A percentile compares a stretch with the other conserved stretches of the same genome.
These are phyloP conservation scores for Parasitella parasitica DNA, from an alignment of 371 early-diverging fungal genomes.

Conservation along the genomic window DNA sequence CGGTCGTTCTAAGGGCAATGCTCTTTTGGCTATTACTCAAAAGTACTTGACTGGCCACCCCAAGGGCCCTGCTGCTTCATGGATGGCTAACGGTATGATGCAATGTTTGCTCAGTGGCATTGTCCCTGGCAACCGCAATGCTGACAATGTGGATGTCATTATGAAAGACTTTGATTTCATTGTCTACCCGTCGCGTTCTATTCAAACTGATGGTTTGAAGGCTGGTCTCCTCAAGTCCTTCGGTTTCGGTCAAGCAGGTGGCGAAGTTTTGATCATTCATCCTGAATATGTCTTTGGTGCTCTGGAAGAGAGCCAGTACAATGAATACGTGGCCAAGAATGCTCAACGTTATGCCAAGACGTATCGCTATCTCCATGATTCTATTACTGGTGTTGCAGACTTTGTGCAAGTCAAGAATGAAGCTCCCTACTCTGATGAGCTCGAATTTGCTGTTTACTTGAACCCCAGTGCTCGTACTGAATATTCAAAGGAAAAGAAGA, in stretches of 20 bases:
- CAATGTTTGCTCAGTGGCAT: constrained; percentile 88
- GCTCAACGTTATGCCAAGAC: constrained; percentile 77
- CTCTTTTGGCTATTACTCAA: constrained; percentile 84
- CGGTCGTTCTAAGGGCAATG: constrained; percentile 88
- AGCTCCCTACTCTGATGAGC: constrained; percentile 87
- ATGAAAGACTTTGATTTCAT: constrained; percentile 82
- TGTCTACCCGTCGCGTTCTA: constrained; percentile 84
- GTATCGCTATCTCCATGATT: constrained; percentile 93
- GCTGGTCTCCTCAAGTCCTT: constrained; percentile 94
- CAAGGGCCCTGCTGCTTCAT: constrained; percentile 97
- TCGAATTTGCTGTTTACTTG: constrained; percentile 86
- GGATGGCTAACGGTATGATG: constrained; percentile 96
- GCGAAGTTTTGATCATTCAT: constrained; percentile 89
- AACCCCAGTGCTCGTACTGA: constrained; percentile 89
- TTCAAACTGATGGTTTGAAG: constrained; percentile 92
- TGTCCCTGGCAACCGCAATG: constrained; percentile 95
- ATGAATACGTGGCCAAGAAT: constrained; percentile 71
- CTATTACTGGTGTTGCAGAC: constrained; percentile 81
- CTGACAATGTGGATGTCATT: constrained; percentile 88
- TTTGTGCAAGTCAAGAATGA: constrained; percentile 89
- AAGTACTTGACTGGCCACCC: constrained; percentile 97
- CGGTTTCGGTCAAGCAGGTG: constrained; percentile 97
- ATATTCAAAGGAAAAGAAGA: constrained; percentile 71
- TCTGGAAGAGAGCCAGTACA: constrained; percentile 72
- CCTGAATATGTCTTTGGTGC: constrained; percentile 89